Base-by-base conservation (phyloP, 768 basidiomycete genomes). In the Pleurotus djamor region DNA sequence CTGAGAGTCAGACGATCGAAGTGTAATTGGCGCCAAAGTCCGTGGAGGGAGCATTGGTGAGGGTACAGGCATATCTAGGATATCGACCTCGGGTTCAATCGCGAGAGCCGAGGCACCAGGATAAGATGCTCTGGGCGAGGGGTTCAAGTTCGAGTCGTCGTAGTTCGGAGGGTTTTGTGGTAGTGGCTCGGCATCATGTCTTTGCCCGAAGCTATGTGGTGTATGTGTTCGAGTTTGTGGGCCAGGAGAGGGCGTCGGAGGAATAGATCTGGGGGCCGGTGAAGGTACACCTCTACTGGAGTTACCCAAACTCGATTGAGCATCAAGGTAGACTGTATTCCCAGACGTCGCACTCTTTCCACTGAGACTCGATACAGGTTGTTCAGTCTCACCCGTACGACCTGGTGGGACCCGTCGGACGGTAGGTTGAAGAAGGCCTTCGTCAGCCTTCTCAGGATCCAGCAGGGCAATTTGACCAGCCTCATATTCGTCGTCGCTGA, bases 301-400 rank as follows among this genome's bases (percentile, higher is more conserved):
- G 41, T 56, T 56, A 10, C 41, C 41, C 37, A 56, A 44, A 8
- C 54, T 56, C 4, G 54, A 56, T 7, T 56, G 0, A 5, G 88
- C 88, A 64, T 89, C 88, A 61, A 85, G 84, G 63, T 85, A 90
- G 2, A 86, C 64, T 0, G 86, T 88, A 34, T 73, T 78, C 4
- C 82, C 86, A 1, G 82, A 83, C 12, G 74, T 60, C 4, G 73
- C 79, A 56, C 87, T 89, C 59, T 71, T 74, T 16, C 73, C 76
- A 57, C 88, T 90, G 41, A 83, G 72, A 49, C 75, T 75, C 0
- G 89, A 90, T 34, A 81, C 68, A 0, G 89, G 89, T 4, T 89
- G 79, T 3, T 70, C 68, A 5, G 76, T 79, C 33, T 78, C 77
- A 6, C 70, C 61, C 21, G 66, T 70, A 9, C 76, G 63, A 21